phyloP scores from a whole-genome alignment of 2,329 filamentous ascomycete genomes.

The Sclerotinia sclerotiorum region DNA sequence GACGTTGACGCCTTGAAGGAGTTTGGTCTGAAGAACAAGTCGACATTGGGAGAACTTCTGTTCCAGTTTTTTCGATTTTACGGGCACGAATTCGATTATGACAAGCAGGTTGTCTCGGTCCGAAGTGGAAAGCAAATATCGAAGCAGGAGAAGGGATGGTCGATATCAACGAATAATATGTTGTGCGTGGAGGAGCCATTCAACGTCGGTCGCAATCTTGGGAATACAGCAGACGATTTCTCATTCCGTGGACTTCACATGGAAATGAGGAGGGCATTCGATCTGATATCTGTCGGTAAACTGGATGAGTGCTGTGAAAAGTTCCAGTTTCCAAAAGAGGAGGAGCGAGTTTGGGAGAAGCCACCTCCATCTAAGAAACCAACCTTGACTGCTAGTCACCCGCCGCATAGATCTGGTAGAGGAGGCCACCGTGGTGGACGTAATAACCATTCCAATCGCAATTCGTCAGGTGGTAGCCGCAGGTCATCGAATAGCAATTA shows the following conservation, averaged over 20 bases:
- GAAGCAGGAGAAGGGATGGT: conserved; percentile 87
- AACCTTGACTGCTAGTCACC: conserved; percentile 53
- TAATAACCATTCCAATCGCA: conserved; percentile 33
- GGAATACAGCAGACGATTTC: conserved; percentile 94
- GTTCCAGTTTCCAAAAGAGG: conserved; percentile 82
- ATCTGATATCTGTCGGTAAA: conserved; percentile 74
- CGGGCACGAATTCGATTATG: conserved; percentile 89
- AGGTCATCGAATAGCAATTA: conserved; percentile 40
- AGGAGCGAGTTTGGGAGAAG: conserved; percentile 53
- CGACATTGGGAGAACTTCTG: conserved; percentile 79
- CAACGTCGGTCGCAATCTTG: conserved; percentile 83
- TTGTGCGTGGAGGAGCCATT: conserved; percentile 97
- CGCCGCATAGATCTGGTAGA: conserved; percentile 45
- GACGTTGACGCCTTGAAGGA: conserved; percentile 72
- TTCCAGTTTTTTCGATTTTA: conserved; percentile 97
- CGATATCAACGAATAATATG: conserved; percentile 73
- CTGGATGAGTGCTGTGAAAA: conserved; percentile 83
- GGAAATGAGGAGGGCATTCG: conserved; percentile 86
- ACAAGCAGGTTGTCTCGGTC: conserved; percentile 80
- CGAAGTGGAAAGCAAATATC: conserved; percentile 75
- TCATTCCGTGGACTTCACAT: conserved; percentile 89
- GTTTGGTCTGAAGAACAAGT: conserved; percentile 77
- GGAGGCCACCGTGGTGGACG: conserved; percentile 36
- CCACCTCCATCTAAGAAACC: conserved; percentile 56
- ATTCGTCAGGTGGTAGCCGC: conserved; percentile 37